Evolutionary conservation across 2,329 filamentous ascomycete species (phyloP), one percentile per base, ranked within the genome.

Genomic region (Thelonectria blattea): DNA sequence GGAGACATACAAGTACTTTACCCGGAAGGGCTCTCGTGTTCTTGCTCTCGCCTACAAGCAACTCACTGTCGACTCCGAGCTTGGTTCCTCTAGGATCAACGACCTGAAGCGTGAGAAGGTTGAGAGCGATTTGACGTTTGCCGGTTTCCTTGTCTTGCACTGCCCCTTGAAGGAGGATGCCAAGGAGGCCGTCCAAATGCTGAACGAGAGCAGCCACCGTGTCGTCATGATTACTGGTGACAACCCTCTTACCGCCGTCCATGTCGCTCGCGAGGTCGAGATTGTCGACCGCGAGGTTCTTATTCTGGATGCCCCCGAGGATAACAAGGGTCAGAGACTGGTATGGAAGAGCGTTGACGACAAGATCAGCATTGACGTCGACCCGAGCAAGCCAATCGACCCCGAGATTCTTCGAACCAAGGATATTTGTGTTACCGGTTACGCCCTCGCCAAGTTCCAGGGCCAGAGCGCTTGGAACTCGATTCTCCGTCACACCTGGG

Each of bases 151-250:
- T 64, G 93, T 99, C 52, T 83, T 99, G 30, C 94, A 97, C 76
- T 97, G 93, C 71, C 95, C 95, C 5, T 83, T 99, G 58, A 99
- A 99, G 79, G 93, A 97, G 24, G 95, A 99, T 75, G 95, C 95
- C 48, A 91, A 96, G 78, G 89, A 95, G 75, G 89, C 95, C 41
- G 92, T 99, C 42, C 92, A 91, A 66, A 97, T 98, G 92, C 85
- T 99, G 69, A 99, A 97, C 74, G 95, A 99, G 81, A 98, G 94
- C 78, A 98, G 93, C 79, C 95, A 99, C 77, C 92, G 95, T 69
- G 93, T 97, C 48, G 91, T 99, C 69, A 99, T 99, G 95, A 99
- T 99, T 67, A 99, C 95, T 61, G 95, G 95, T 74, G 95, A 99
- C 76, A 99, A 99, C 75, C 94, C 95, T 12, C 84, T 99, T 53